Evolutionary conservation across 2,329 filamentous ascomycete species (phyloP).

Genomic region (Fusarium fujikuroi): DNA sequence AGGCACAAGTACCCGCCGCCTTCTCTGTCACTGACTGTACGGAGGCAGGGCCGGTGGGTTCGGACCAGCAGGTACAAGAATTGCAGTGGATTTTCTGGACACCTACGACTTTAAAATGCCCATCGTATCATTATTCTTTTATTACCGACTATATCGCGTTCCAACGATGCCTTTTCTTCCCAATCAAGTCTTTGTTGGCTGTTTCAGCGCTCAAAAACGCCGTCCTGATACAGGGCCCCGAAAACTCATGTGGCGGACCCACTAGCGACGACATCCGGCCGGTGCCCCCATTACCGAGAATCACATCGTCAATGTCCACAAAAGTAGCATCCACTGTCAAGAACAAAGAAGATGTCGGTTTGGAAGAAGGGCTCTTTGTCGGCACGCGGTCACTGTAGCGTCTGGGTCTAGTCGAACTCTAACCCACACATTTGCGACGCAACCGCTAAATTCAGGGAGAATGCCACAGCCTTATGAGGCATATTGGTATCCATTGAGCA

Average conservation of each 20-base stretch:
- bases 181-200: slow-evolving; percentile 17
- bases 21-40: slow-evolving; percentile 19
- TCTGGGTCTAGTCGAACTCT: not conserved
- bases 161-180: not conserved
- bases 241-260: slow-evolving; percentile 45
- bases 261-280: slow-evolving; percentile 50
- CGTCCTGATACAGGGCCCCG: slow-evolving; percentile 39
- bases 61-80: slow-evolving; percentile 37
- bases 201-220: slow-evolving; percentile 31
- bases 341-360: not conserved
- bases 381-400: not conserved
- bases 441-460: slow-evolving; percentile 5
- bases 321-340: slow-evolving; percentile 12
- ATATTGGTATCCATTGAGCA: slow-evolving; percentile 13
- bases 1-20: slow-evolving; percentile 37
- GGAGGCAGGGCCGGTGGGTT: slow-evolving; percentile 43
- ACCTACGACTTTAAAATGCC: not conserved
- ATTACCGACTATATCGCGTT: not conserved
- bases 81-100: not conserved
- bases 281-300: slow-evolving; percentile 43
- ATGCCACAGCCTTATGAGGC: slow-evolving; percentile 26
- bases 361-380: not conserved
- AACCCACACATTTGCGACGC: not conserved
- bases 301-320: slow-evolving; percentile 25
- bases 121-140: too few relatives aligned